These are phyloP conservation scores for Leucocoprinus birnbaumii DNA, from an alignment of 768 basidiomycete species.

Conservation along the genomic window DNA sequence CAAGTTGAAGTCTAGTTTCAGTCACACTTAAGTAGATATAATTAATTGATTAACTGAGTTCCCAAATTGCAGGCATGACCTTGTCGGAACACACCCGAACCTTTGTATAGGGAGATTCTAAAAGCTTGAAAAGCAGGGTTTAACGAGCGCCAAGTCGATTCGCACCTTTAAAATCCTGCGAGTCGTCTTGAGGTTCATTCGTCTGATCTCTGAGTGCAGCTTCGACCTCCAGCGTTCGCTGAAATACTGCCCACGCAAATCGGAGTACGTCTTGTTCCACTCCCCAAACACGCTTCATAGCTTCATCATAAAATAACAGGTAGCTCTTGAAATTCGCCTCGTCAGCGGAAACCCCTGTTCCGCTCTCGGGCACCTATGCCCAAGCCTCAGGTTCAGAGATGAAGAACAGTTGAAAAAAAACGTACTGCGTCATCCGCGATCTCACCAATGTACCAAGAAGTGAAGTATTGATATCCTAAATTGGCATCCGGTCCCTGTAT, in stretches of 20 bases:
- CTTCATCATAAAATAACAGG: constrained; percentile 43
- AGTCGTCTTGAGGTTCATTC: background rate
- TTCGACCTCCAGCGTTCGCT: constrained; percentile 17
- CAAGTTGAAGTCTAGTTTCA: too few relatives aligned
- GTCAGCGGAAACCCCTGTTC: constrained; percentile 53
- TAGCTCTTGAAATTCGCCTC: constrained; percentile 46
- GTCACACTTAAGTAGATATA: too few relatives aligned
- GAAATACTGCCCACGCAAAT: constrained; percentile 38
- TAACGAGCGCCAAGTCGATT: background rate
- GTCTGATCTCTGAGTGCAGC: background rate
- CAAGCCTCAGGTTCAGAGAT: background rate
- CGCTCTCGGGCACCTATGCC: constrained; percentile 38
- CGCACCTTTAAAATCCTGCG: background rate
- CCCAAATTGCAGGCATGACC: background rate
- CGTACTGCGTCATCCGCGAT: constrained; percentile 51
- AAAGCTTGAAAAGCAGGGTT: background rate
- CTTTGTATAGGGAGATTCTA: background rate
- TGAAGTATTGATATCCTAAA: constrained; percentile 49
- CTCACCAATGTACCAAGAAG: constrained; percentile 53
- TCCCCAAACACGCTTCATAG: constrained; percentile 26
- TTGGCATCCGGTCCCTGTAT: constrained; percentile 9
- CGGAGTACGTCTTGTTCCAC: constrained; percentile 29
- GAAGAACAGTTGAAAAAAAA: constrained; percentile 7
- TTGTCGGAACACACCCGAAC: background rate
- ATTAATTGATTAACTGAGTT: background rate